Percentiles rank a stretch among this genome's conserved stretches.
These are phyloP conservation scores for Posidonia australis DNA, from an alignment of 106 monocot genomes.

Conservation along the genomic window DNA sequence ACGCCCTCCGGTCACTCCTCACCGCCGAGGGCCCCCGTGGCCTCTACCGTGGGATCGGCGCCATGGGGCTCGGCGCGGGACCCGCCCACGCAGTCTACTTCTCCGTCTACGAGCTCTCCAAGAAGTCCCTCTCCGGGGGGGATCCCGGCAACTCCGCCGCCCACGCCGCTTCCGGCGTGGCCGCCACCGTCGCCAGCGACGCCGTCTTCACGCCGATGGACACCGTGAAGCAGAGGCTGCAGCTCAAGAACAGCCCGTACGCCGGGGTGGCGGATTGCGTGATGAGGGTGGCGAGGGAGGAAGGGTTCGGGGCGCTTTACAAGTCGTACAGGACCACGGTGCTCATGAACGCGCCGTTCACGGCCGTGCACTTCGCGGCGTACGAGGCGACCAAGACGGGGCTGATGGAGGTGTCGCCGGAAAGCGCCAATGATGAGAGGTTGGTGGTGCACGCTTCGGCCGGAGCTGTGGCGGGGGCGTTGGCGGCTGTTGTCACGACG, in stretches of 20 bases:
- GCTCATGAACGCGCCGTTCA: constrained; percentile 94
- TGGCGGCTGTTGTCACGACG: constrained; percentile 72
- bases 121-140: constrained; percentile 32
- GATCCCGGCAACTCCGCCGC: constrained; percentile 31
- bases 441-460: constrained; percentile 79
- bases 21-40: constrained; percentile 38
- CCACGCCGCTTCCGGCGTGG: constrained; percentile 68
- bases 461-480: constrained; percentile 70
- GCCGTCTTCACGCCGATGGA: constrained; percentile 96
- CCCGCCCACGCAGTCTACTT: constrained; percentile 95
- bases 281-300: constrained; percentile 55
- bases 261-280: constrained; percentile 69
- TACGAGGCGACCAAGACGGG: constrained; percentile 87
- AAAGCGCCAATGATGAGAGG: constrained; percentile 34
- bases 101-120: constrained; percentile 78
- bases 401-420: constrained; percentile 36
- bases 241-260: constrained; percentile 74
- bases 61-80: constrained; percentile 88
- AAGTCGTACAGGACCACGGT: constrained; percentile 81
- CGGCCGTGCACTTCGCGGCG: constrained; percentile 86
- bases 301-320: constrained; percentile 66
- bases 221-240: constrained; percentile 91
- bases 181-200: constrained; percentile 80
- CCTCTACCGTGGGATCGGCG: constrained; percentile 78
- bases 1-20: constrained; percentile 30